A percentile compares a stretch with the other conserved stretches of the same genome.
These are phyloP conservation scores for Trichoderma sp. DNA, from an alignment of 2,329 filamentous ascomycete species.

Conservation along the genomic window DNA sequence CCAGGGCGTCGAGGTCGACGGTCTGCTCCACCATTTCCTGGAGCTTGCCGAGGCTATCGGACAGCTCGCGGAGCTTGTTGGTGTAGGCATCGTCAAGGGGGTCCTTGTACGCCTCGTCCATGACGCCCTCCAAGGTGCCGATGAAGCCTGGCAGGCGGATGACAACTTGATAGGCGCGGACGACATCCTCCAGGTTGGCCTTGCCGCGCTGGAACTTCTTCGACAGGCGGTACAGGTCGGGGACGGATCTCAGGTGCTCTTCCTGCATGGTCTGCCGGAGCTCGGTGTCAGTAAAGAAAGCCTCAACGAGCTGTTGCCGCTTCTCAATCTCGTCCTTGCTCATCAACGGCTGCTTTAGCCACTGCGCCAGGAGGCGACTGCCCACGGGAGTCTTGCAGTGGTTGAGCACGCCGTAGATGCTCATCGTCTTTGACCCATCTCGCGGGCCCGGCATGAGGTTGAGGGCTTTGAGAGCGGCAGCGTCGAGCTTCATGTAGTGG, in stretches of 20 bases:
- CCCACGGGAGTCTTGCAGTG: slow-evolving; percentile 97
- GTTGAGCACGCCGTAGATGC: slow-evolving; percentile 87
- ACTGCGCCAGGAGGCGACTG: slow-evolving; percentile 86
- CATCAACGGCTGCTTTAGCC: slow-evolving; percentile 98
- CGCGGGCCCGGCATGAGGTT: slow-evolving; percentile 96
- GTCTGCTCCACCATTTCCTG: slow-evolving; percentile 99
- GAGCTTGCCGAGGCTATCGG: slow-evolving; percentile 78
- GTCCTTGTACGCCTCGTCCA: slow-evolving; percentile 91
- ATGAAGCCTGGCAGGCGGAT: slow-evolving; percentile 91
- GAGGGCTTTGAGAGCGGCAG: slow-evolving; percentile 87
- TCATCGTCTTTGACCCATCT: slow-evolving; percentile 98
- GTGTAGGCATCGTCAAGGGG: slow-evolving; percentile 88
- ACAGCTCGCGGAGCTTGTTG: slow-evolving; percentile 73
- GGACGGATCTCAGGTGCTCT: slow-evolving; percentile 88
- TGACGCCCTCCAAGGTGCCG: slow-evolving; percentile 84
- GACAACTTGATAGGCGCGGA: slow-evolving; percentile 90
- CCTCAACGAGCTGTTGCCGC: slow-evolving; percentile 90
- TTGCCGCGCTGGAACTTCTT: slow-evolving; percentile 93
- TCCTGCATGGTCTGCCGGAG: slow-evolving; percentile 95
- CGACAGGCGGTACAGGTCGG: slow-evolving; percentile 87
- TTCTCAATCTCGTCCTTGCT: slow-evolving; percentile 83
- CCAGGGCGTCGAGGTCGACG: slow-evolving; percentile 90
- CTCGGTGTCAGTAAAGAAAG: slow-evolving; percentile 90
- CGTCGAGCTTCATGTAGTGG: slow-evolving; percentile 98
- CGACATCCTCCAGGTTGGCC: slow-evolving; percentile 93